Evolutionary conservation across 805 yeast genomes (phyloP).

Genomic region (Saccharomycopsis sp.): DNA sequence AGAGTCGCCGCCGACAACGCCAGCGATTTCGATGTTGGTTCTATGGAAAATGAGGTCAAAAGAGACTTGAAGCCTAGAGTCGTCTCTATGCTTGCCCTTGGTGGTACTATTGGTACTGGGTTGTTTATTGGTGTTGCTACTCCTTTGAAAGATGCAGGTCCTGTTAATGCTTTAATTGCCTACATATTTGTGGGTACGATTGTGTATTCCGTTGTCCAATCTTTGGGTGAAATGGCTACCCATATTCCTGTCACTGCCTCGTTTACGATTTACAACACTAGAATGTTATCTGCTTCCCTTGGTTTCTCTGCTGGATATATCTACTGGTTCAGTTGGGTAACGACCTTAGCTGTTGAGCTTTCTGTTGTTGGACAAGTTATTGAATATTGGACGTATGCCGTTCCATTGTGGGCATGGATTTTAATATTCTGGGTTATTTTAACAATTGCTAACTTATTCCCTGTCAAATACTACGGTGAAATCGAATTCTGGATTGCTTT

Average conservation of each 20-base stretch:
- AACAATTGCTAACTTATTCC: conserved; percentile 41
- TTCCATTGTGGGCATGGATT: conserved; percentile 60
- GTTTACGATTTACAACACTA: conserved; percentile 55
- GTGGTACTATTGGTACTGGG: conserved; percentile 73
- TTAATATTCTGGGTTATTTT: conserved; percentile 44
- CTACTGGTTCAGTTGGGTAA: conserved; percentile 72
- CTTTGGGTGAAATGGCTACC: conserved; percentile 71
- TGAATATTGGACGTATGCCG: conserved; percentile 46
- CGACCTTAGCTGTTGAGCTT: conserved; percentile 57
- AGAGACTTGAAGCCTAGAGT: conserved; percentile 58
- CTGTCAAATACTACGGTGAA: conserved; percentile 52
- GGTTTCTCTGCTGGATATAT: conserved; percentile 66
- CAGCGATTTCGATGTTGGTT: conserved; percentile 28
- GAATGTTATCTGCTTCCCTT: conserved; percentile 55
- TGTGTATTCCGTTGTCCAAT: conserved; percentile 55
- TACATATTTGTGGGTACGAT: conserved; percentile 57
- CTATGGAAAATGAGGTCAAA: conserved; percentile 39
- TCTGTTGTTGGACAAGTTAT: conserved; percentile 52
- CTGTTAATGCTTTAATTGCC: conserved; percentile 55
- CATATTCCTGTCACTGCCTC: conserved; percentile 59
- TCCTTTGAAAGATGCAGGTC: conserved; percentile 52
- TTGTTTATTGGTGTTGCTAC: conserved; percentile 56
- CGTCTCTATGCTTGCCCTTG: conserved; percentile 64
- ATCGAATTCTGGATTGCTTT: conserved; percentile 52
- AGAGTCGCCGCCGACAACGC: neutral